phyloP scores from a whole-genome alignment of 805 yeast species.

The Teunomyces pallodes region DNA sequence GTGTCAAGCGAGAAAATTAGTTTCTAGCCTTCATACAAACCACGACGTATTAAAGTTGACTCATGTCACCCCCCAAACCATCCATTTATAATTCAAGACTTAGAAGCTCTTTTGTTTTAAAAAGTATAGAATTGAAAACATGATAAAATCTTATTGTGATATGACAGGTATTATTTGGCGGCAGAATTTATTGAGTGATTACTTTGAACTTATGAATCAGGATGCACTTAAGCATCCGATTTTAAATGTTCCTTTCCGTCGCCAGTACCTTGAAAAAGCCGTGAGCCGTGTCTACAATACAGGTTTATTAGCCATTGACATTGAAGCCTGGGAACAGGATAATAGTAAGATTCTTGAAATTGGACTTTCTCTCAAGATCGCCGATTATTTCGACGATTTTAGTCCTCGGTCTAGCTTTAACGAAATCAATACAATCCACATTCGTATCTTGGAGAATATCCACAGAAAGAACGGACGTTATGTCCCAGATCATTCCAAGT shows the following conservation, averaged over 20 bases:
- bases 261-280: not conserved
- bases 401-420: no score
- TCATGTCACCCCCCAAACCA: no score
- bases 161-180: not conserved
- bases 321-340: constrained; percentile 55
- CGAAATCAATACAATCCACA: constrained; percentile 35
- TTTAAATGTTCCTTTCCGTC: not conserved
- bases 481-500: constrained; percentile 53
- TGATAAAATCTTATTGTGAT: not conserved
- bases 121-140: no score
- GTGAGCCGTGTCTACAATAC: constrained; percentile 7
- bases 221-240: not conserved
- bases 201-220: not conserved
- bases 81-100: no score
- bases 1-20: no score
- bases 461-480: constrained; percentile 48
- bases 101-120: not conserved
- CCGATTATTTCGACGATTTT: no score
- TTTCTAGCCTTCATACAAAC: no score
- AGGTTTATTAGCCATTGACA: constrained; percentile 48
- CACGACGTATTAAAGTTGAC: no score
- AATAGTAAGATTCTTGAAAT: constrained; percentile 49
- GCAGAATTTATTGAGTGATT: not conserved
- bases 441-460: constrained; percentile 44
- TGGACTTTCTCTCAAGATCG: constrained; percentile 46